Percentiles rank a stretch among this genome's conserved stretches.
These are phyloP conservation scores for Kwoniella bestiolae DNA, from an alignment of 768 basidiomycete genomes.

Conservation along the genomic window DNA sequence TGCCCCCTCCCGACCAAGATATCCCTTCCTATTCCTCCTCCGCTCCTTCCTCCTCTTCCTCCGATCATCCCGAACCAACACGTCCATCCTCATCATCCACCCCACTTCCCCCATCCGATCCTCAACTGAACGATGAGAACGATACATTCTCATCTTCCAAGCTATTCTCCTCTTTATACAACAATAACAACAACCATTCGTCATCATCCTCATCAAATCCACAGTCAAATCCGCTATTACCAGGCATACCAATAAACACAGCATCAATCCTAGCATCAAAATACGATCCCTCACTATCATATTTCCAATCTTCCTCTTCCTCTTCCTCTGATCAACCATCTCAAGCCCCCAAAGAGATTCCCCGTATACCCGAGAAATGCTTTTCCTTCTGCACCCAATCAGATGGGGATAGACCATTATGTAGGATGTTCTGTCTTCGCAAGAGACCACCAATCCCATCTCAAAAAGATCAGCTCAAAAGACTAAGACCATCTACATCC, in stretches of 20 bases:
- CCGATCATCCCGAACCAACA: neutral
- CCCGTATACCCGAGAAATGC: slow-evolving; percentile 47
- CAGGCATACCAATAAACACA: slow-evolving; percentile 10
- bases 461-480: slow-evolving; percentile 26
- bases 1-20: neutral
- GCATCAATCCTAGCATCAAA: slow-evolving; percentile 19
- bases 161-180: slow-evolving; percentile 19
- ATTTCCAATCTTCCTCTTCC: slow-evolving; percentile 27
- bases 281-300: slow-evolving; percentile 20
- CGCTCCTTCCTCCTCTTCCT: slow-evolving; percentile 14
- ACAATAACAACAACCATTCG: neutral
- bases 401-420: slow-evolving; percentile 31
- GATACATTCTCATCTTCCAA: slow-evolving; percentile 8
- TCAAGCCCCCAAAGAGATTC: neutral
- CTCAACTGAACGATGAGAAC: neutral
- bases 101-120: neutral
- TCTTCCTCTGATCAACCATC: slow-evolving; percentile 12
- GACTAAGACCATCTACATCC: slow-evolving; percentile 27
- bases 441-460: slow-evolving; percentile 15
- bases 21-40: slow-evolving; percentile 6
- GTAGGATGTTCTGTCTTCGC: slow-evolving; percentile 47
- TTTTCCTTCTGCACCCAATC: slow-evolving; percentile 44
- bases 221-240: neutral
- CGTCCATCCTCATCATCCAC: neutral
- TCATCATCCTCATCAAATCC: slow-evolving; percentile 1